phyloP scores from a whole-genome alignment of 768 basidiomycete species.

The Kondoa subrosea region DNA sequence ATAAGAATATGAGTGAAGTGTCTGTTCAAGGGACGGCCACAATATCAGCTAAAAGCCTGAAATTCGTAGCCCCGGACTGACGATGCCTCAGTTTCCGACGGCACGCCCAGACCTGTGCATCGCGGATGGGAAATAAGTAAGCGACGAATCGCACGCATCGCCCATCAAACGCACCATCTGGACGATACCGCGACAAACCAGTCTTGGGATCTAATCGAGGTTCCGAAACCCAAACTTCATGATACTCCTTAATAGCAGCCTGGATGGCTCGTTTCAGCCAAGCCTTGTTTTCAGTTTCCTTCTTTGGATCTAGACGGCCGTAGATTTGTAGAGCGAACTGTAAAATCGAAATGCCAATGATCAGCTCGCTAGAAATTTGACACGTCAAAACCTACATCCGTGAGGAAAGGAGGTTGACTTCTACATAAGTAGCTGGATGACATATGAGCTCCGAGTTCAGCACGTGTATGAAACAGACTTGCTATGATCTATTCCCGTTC shows the following conservation, averaged over 20 bases:
- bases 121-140: too few relatives aligned
- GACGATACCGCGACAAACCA: constrained; percentile 83
- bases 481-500: constrained; percentile 69
- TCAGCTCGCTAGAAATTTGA: background rate
- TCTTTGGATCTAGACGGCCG: constrained; percentile 78
- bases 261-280: constrained; percentile 95
- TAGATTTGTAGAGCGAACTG: constrained; percentile 73
- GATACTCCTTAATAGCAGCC: constrained; percentile 97
- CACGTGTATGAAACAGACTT: background rate
- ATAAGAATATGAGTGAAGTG: constrained; percentile 97
- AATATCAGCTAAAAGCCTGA: background rate
- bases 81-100: constrained; percentile 93
- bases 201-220: constrained; percentile 89
- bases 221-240: constrained; percentile 87
- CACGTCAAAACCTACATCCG: constrained; percentile 48
- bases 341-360: background rate
- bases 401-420: constrained; percentile 94
- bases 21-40: background rate
- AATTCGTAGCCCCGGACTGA: background rate
- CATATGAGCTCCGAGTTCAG: background rate
- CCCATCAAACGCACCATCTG: too few relatives aligned
- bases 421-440: constrained; percentile 58
- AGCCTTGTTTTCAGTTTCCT: constrained; percentile 56
- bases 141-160: too few relatives aligned
- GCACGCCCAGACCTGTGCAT: constrained; percentile 89